Conservation (phyloP, 208 protist genomes). For the Acanthamoeba quina region DNA sequence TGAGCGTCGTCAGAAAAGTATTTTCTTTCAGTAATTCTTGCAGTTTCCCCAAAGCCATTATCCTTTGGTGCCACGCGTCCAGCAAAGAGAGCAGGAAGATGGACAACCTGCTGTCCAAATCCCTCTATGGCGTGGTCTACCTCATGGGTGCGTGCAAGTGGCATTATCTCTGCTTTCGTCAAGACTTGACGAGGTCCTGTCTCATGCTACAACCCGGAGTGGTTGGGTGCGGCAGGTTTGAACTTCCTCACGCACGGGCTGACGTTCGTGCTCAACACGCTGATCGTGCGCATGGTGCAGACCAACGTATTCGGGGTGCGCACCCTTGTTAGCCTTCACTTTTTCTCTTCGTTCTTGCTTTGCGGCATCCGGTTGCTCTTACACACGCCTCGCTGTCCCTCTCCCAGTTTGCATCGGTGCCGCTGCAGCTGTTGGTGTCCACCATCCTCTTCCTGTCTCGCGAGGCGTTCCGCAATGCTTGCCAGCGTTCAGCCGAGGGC, state of each 20-base stretch:
- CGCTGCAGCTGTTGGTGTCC: constrained; percentile 46
- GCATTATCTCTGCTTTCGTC: neutral
- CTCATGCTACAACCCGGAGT: neutral
- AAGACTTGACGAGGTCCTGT: too few relatives aligned
- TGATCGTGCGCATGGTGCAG: constrained; percentile 37
- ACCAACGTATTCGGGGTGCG: constrained; percentile 18
- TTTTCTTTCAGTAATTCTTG: neutral
- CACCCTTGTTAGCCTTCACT: neutral
- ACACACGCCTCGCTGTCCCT: neutral
- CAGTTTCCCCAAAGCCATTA: neutral
- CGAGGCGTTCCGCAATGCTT: constrained; percentile 52
- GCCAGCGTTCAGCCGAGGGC: constrained; percentile 14
- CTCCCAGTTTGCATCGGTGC: constrained; percentile 55
- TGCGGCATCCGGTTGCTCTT: neutral
- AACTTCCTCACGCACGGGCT: constrained; percentile 55
- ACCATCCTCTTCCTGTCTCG: constrained; percentile 54
- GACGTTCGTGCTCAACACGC: constrained; percentile 60
- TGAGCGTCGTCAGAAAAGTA: neutral
- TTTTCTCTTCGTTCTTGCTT: neutral
- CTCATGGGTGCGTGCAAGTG: constrained; percentile 7
- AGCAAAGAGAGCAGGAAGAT: neutral
- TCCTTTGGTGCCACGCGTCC: neutral
- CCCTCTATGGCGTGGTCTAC: constrained; percentile 16
- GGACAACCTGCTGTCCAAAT: neutral
- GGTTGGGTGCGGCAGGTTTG: neutral